These are phyloP conservation scores for Trichoderma asperellum DNA, from an alignment of 2,329 filamentous ascomycete species.

Conservation along the genomic window DNA sequence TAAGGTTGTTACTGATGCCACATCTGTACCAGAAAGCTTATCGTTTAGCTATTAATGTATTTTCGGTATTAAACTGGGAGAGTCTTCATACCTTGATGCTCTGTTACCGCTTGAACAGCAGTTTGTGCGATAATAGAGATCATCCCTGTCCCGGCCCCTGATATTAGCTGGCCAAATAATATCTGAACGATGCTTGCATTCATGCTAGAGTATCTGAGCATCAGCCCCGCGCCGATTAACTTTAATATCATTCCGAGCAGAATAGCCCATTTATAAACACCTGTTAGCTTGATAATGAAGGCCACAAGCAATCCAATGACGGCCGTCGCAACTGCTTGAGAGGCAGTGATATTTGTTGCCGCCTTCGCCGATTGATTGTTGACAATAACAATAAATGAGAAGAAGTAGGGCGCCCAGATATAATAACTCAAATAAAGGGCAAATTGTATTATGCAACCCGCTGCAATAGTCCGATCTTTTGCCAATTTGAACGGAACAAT, in stretches of 20 bases:
- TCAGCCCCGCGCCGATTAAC: not conserved
- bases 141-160: slow-evolving; percentile 2
- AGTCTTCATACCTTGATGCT: not conserved
- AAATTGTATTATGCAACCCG: not conserved
- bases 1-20: not conserved
- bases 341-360: slow-evolving; percentile 1
- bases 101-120: not conserved
- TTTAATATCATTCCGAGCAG: not conserved
- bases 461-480: not conserved
- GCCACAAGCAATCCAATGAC: not conserved
- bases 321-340: not conserved
- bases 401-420: not conserved
- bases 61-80: not conserved
- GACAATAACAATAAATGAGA: slow-evolving; percentile 3
- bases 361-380: not conserved
- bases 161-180: not conserved
- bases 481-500: not conserved
- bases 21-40: not conserved
- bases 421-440: not conserved
- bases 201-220: not conserved
- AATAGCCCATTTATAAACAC: not conserved
- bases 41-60: not conserved
- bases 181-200: not conserved
- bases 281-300: not conserved
- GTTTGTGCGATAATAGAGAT: slow-evolving; percentile 2